Conservation (phyloP, 2,329 filamentous ascomycete genomes). For the Calonectria pauciramosa region DNA sequence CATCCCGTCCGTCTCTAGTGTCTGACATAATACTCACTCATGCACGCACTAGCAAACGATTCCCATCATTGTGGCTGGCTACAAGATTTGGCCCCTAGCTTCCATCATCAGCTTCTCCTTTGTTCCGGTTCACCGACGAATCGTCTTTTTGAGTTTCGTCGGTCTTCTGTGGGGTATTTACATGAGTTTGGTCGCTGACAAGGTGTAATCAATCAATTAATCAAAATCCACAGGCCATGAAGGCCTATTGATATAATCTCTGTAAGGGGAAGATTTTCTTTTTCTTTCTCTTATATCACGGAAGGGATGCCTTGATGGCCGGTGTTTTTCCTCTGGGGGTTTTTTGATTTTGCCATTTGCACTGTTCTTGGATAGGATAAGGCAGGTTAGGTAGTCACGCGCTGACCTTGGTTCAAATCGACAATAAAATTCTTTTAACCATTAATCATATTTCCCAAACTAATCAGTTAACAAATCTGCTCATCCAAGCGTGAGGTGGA, state of each 20-base stretch:
- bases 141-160: constrained; percentile 64
- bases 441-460: not conserved
- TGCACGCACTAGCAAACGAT: constrained; percentile 56
- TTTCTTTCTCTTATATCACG: not conserved
- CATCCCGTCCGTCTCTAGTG: not conserved
- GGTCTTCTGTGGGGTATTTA: constrained; percentile 66
- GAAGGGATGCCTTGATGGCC: constrained; percentile 1
- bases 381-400: not conserved
- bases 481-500: not conserved
- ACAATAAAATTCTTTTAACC: not conserved
- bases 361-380: not conserved
- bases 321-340: not conserved
- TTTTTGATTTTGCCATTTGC: not conserved
- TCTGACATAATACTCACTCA: constrained; percentile 28
- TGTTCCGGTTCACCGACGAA: constrained; percentile 62
- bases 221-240: not conserved
- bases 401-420: not conserved
- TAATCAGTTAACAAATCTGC: not conserved
- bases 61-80: constrained; percentile 62
- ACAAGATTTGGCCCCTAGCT: constrained; percentile 66
- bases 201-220: constrained; percentile 48
- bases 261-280: not conserved
- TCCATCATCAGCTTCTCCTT: constrained; percentile 65
- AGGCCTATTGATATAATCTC: not conserved
- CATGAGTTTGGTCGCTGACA: constrained; percentile 62